Conservation (phyloP, 1,139 yeast species). For the Zygoascus sp. region DNA sequence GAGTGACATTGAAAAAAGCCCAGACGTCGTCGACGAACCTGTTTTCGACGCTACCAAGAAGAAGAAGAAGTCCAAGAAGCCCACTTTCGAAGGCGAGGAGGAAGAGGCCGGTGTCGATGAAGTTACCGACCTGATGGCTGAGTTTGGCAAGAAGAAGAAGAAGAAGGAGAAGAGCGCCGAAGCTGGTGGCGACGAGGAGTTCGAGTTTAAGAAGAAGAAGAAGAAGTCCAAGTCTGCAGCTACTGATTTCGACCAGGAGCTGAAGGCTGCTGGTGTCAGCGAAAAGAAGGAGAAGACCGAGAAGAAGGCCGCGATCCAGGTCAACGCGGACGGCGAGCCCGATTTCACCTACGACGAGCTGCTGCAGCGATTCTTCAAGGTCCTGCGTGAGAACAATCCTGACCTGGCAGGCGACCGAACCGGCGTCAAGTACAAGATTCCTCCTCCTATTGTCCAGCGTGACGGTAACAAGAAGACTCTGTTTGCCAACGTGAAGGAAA, state of each 20-base stretch:
- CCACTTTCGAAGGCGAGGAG: constrained; percentile 33
- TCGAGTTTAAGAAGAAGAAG: constrained; percentile 80
- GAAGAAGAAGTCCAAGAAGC: constrained; percentile 65
- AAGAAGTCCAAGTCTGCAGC: constrained; percentile 57
- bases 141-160: constrained; percentile 47
- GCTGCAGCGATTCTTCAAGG: constrained; percentile 75
- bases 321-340: constrained; percentile 39
- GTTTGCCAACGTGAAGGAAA: constrained; percentile 93
- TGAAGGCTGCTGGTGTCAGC: constrained; percentile 85
- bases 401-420: constrained; percentile 96
- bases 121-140: constrained; percentile 42
- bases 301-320: constrained; percentile 29
- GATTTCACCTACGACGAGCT: constrained; percentile 76
- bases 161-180: constrained; percentile 46
- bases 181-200: constrained; percentile 56
- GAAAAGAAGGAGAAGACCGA: constrained; percentile 40
- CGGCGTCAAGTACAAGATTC: constrained; percentile 90
- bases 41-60: constrained; percentile 49
- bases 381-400: constrained; percentile 90
- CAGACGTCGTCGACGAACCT: constrained; percentile 11
- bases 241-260: constrained; percentile 81
- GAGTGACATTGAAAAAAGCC: constrained; percentile 4
- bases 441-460: constrained; percentile 95
- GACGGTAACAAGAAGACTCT: constrained; percentile 96
- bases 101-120: constrained; percentile 34